Conservation (phyloP, 139 green algal genomes). For the Axilococcus clingmanii region DNA sequence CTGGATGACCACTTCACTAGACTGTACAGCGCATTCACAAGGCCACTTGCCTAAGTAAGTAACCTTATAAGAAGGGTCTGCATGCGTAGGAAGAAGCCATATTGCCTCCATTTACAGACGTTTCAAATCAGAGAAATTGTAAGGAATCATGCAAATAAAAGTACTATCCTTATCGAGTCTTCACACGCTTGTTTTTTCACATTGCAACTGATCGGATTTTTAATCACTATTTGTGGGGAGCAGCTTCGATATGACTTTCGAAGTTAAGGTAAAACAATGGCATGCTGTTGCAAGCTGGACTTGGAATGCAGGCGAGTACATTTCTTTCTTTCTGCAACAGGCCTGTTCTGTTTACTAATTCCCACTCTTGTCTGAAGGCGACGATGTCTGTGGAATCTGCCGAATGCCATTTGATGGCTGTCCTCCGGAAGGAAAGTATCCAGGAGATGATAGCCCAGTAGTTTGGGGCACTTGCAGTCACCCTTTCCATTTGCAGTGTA, state of each 20-base stretch:
- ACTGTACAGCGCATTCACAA: too few species aligned
- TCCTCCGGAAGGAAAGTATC: constrained; percentile 45
- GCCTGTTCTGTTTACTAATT: background rate
- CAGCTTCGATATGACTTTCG: constrained; percentile 37
- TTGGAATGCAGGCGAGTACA: constrained; percentile 37
- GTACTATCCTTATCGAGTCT: too few species aligned
- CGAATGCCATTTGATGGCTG: constrained; percentile 48
- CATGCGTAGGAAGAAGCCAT: too few species aligned
- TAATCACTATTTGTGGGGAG: too few species aligned
- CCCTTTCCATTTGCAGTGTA: constrained; percentile 60
- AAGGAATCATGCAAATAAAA: too few species aligned
- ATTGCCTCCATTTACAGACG: too few species aligned
- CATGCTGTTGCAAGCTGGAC: constrained; percentile 49
- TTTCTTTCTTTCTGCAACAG: background rate
- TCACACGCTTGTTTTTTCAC: too few species aligned
- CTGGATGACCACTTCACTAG: too few species aligned
- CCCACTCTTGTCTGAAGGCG: constrained; percentile 6
- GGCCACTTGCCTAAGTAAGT: too few species aligned
- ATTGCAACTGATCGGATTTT: too few species aligned
- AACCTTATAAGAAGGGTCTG: too few species aligned
- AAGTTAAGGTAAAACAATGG: constrained; percentile 49
- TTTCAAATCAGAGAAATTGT: too few species aligned
- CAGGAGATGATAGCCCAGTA: constrained; percentile 48
- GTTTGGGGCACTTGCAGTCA: constrained; percentile 53
- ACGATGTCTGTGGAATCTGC: constrained; percentile 59